Base-by-base conservation (phyloP, 1,284 basidiomycete species). In the Ustilago lituana region DNA sequence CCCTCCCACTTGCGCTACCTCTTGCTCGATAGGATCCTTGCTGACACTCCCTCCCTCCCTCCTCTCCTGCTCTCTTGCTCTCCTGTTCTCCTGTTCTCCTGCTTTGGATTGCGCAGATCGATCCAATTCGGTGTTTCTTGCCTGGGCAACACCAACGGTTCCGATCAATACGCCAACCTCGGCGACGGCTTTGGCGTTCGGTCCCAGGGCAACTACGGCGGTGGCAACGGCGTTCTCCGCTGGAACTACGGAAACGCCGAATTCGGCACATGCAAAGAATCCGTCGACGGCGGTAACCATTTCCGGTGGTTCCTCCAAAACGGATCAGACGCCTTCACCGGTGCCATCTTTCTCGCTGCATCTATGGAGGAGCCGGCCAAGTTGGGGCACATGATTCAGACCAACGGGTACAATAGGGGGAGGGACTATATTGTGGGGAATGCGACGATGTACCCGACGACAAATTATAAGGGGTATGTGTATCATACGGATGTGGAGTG, bases 261-360 rank as follows among this genome's bases (percentile, higher is more conserved):
- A 9, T 53, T 76, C 19, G 68, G 69, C 5, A 74, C 74, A 3
- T 80, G 79, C 51, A 64, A 58, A 69, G 93, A 98, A 83, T 91
- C 91, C 2, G 87, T 96, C 45, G 77, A 91, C 63, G 94, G 94
- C 11, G 94, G 94, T 5, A 88, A 91, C 75, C 94, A 98, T 79
- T 89, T 94, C 81, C 87, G 94, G 23, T 94, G 94, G 83, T 98
- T 92, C 91, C 82, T 86, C 1, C 93, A 96, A 83, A 85, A 90
- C 60, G 90, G 89, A 0, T 83, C 85, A 3, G 62, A 83, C 9
- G 87, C 84, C 2, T 85, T 91, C 68, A 90, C 86, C 85, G 87
- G 89, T 24, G 93, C 93, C 7, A 86, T 91, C 56, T 97, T 97
- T 81, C 85, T 96, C 84, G 93, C 91, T 41, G 78, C 66, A 2